Conservation (phyloP, 2,329 filamentous ascomycete genomes). For the Tympanopsis confertula region DNA sequence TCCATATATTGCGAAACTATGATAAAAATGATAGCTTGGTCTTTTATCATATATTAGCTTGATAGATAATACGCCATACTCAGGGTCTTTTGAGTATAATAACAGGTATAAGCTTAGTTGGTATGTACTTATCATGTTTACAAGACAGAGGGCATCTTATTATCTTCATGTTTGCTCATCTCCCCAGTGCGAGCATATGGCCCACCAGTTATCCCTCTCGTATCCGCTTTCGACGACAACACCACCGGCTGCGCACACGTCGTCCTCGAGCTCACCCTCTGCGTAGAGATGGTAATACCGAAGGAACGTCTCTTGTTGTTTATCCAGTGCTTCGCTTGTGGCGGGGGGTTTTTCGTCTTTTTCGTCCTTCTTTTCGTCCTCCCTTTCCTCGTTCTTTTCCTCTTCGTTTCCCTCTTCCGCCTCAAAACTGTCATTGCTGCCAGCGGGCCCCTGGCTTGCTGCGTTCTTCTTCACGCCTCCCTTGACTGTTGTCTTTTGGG, state of each 20-base stretch:
- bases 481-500: no score
- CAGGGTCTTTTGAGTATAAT: neutral
- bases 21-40: no score
- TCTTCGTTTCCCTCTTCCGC: conserved; percentile 17
- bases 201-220: conserved; percentile 99
- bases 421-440: conserved; percentile 2
- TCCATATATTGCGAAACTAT: no score
- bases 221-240: conserved; percentile 70
- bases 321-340: conserved; percentile 9
- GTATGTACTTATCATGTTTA: neutral
- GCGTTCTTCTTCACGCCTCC: conserved; percentile 5
- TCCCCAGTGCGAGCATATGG: conserved; percentile 40
- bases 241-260: conserved; percentile 66
- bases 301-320: conserved; percentile 52
- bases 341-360: conserved; percentile 6
- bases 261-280: conserved; percentile 73
- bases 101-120: neutral
- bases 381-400: conserved; percentile 12
- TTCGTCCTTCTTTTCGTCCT: conserved; percentile 10
- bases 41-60: no score
- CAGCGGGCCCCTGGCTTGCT: conserved; percentile 1
- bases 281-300: conserved; percentile 91
- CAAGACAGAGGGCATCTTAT: neutral
- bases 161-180: neutral
- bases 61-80: neutral